These are phyloP conservation scores for Boletellus deceptivus DNA, from an alignment of 1,284 basidiomycete species.

Conservation along the genomic window DNA sequence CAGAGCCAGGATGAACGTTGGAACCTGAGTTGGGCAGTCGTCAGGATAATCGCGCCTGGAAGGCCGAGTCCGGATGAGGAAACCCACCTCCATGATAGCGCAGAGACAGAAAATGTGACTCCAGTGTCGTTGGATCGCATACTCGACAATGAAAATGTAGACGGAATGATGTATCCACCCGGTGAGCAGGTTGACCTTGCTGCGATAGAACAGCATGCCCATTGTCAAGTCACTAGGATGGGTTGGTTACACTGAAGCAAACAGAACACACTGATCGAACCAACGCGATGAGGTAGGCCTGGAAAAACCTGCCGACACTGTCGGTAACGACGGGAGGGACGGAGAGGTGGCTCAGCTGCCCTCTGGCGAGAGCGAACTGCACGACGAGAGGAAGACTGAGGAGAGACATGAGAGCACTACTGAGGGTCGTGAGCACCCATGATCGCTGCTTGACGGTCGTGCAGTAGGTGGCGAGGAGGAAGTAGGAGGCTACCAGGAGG, in stretches of 20 bases:
- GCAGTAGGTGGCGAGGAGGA: slow-evolving; percentile 35
- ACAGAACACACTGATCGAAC: slow-evolving; percentile 22
- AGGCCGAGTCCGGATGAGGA: neutral
- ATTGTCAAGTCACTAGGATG: slow-evolving; percentile 36
- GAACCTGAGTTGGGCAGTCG: slow-evolving; percentile 38
- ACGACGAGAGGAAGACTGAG: slow-evolving; percentile 46
- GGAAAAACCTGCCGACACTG: slow-evolving; percentile 40
- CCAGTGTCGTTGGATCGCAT: slow-evolving; percentile 40
- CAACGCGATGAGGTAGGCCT: slow-evolving; percentile 46
- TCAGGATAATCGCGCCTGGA: neutral
- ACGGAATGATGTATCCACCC: slow-evolving; percentile 61
- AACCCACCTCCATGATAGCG: slow-evolving; percentile 52
- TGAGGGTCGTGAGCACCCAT: slow-evolving; percentile 53
- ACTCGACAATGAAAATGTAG: slow-evolving; percentile 50
- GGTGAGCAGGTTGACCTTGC: slow-evolving; percentile 48
- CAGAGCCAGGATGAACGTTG: slow-evolving; percentile 55
- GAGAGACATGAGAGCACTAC: slow-evolving; percentile 44
- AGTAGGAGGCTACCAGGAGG: slow-evolving; percentile 34
- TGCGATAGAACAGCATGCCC: slow-evolving; percentile 40
- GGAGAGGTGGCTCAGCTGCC: slow-evolving; percentile 32
- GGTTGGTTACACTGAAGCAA: slow-evolving; percentile 18
- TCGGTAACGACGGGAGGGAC: slow-evolving; percentile 24
- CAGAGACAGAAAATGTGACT: slow-evolving; percentile 48
- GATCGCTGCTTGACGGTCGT: slow-evolving; percentile 43
- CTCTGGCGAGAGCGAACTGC: slow-evolving; percentile 38